phyloP scores from a whole-genome alignment of 306 rosid genomes.

The Vigna unguiculata region DNA sequence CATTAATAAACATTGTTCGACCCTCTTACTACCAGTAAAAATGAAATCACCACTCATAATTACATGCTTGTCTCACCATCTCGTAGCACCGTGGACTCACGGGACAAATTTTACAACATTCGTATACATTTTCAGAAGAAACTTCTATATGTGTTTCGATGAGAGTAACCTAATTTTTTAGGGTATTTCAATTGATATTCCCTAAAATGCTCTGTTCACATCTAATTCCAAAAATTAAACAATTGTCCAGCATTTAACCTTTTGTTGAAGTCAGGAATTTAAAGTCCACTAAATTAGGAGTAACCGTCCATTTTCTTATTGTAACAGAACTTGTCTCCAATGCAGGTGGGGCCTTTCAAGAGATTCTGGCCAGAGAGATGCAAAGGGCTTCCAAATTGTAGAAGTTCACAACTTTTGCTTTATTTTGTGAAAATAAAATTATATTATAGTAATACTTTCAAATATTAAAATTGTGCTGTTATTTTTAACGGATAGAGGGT shows the following conservation, averaged over 20 bases:
- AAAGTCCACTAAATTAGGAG: background rate
- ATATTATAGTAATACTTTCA: too few relatives aligned
- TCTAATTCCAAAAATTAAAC: background rate
- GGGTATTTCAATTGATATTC: background rate
- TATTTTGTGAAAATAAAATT: too few relatives aligned
- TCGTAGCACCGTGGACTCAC: background rate
- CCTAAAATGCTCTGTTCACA: background rate
- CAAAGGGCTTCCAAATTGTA: too few relatives aligned
- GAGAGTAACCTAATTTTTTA: too few relatives aligned
- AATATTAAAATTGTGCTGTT: too few relatives aligned
- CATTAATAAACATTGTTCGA: background rate
- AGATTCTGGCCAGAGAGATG: background rate
- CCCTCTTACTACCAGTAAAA: background rate
- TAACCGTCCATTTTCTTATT: too few relatives aligned
- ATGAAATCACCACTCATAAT: background rate
- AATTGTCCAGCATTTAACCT: background rate
- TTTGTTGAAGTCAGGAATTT: background rate
- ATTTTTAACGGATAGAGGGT: too few relatives aligned
- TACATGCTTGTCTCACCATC: background rate
- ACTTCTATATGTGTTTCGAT: background rate
- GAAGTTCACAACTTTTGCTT: too few relatives aligned
- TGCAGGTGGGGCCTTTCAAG: background rate
- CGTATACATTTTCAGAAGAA: background rate
- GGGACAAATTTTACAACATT: slow-evolving; percentile 4
- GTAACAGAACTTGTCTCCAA: too few relatives aligned